Evolutionary conservation across 2,329 filamentous ascomycete genomes (phyloP).

Genomic region (Fusarium staphyleae): DNA sequence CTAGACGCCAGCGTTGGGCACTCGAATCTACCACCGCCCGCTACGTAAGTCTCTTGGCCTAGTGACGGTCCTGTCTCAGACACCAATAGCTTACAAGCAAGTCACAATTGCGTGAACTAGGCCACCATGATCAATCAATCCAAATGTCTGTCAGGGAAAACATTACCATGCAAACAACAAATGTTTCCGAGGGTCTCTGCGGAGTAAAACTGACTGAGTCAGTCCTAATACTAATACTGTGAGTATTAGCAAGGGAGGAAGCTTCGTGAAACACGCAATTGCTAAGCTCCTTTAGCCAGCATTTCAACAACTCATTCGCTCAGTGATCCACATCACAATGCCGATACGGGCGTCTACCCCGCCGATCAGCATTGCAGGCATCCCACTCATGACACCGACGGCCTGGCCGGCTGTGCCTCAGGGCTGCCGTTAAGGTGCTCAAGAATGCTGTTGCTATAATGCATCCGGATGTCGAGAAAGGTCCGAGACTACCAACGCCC

Average conservation of each 20-base stretch:
- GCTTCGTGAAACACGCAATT: slow-evolving; percentile 1
- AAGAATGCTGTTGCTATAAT: slow-evolving; percentile 16
- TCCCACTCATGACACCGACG: slow-evolving; percentile 32
- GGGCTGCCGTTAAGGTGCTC: slow-evolving; percentile 23
- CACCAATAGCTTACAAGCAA: not conserved
- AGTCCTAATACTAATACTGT: not conserved
- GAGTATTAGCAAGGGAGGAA: not conserved
- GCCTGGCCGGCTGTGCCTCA: slow-evolving; percentile 37
- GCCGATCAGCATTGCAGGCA: slow-evolving; percentile 30
- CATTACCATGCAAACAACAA: too few relatives aligned
- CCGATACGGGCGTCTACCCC: slow-evolving; percentile 21
- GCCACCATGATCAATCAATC: not conserved
- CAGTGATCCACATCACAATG: slow-evolving; percentile 12
- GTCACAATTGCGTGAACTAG: not conserved
- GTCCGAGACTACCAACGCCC: slow-evolving; percentile 8
- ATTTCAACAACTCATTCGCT: slow-evolving; percentile 4
- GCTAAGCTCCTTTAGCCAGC: not conserved
- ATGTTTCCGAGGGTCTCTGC: too few relatives aligned
- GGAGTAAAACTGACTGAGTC: too few relatives aligned
- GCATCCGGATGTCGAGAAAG: slow-evolving; percentile 17
- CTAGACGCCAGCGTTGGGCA: too few relatives aligned
- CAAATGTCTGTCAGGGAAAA: not conserved
- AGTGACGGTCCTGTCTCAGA: slow-evolving; percentile 4
- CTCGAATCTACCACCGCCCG: not conserved
- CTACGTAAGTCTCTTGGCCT: slow-evolving; percentile 7